These are phyloP conservation scores for Thelephora ganbajun DNA, from an alignment of 768 basidiomycete species.

Conservation along the genomic window DNA sequence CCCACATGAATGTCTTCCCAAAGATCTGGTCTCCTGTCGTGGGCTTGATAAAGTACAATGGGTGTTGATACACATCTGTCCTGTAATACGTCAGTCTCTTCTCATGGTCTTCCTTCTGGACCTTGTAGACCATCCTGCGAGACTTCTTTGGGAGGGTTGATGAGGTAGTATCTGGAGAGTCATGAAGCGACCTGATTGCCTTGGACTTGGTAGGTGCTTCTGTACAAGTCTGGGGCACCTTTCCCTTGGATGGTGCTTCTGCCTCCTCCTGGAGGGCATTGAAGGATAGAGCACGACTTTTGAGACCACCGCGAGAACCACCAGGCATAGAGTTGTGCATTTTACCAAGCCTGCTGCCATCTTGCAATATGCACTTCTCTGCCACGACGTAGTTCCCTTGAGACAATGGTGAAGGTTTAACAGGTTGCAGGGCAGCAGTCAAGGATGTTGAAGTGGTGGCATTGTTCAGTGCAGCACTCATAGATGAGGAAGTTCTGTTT, in stretches of 20 bases:
- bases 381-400: constrained; percentile 48
- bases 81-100: no score
- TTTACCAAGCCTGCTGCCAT: constrained; percentile 55
- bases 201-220: no score
- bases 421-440: constrained; percentile 14
- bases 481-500: constrained; percentile 5
- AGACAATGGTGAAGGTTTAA: constrained; percentile 50
- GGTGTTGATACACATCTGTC: no score
- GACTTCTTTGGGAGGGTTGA: constrained; percentile 39
- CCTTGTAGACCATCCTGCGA: constrained; percentile 31
- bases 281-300: constrained; percentile 61
- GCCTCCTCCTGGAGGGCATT: constrained; percentile 51
- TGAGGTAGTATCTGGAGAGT: background rate
- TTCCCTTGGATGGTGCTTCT: constrained; percentile 15
- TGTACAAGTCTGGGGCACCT: background rate
- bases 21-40: no score
- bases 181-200: background rate
- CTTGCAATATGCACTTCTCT: constrained; percentile 66
- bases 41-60: no score
- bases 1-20: no score
- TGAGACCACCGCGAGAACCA: constrained; percentile 44
- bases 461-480: constrained; percentile 10
- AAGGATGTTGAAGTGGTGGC: constrained; percentile 23
- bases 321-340: constrained; percentile 24
- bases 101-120: background rate